A percentile compares a stretch with the other conserved stretches of the same genome.
Evolutionary conservation across 2,329 filamentous ascomycete genomes (phyloP).

Genomic region (Samsoniella hepiali): DNA sequence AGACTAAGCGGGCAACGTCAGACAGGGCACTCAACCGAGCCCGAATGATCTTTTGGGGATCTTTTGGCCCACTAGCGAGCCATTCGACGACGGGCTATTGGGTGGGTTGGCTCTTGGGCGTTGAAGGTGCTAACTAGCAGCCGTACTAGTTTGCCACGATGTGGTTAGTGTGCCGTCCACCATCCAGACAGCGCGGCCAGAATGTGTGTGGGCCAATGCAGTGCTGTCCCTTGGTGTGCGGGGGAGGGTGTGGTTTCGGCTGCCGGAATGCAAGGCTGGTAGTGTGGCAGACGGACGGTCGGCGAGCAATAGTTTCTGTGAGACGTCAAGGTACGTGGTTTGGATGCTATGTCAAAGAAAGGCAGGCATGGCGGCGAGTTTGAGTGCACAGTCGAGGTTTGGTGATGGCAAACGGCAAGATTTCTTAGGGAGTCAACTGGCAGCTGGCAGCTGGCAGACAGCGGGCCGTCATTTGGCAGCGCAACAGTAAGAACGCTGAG

Average conservation of each 20-base stretch:
- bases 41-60: constrained; percentile 10
- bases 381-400: neutral
- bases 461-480: neutral
- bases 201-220: constrained; percentile 11
- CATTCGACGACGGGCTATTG: neutral
- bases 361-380: neutral
- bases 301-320: neutral
- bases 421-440: neutral
- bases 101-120: constrained; percentile 1
- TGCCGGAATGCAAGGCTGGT: constrained; percentile 16
- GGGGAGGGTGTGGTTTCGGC: constrained; percentile 14
- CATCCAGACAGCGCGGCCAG: neutral
- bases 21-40: constrained; percentile 4
- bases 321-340: neutral
- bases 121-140: neutral
- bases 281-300: constrained; percentile 10
- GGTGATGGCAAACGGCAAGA: neutral
- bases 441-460: neutral
- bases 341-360: neutral
- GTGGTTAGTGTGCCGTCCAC: neutral
- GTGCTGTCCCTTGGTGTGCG: neutral
- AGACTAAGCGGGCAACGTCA: constrained; percentile 1
- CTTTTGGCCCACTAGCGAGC: constrained; percentile 3
- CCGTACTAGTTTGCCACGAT: neutral
- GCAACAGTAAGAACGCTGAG: neutral